Evolutionary conservation across 352 stramenopile genomes (phyloP).

Genomic region (Pythium dissotocum): DNA sequence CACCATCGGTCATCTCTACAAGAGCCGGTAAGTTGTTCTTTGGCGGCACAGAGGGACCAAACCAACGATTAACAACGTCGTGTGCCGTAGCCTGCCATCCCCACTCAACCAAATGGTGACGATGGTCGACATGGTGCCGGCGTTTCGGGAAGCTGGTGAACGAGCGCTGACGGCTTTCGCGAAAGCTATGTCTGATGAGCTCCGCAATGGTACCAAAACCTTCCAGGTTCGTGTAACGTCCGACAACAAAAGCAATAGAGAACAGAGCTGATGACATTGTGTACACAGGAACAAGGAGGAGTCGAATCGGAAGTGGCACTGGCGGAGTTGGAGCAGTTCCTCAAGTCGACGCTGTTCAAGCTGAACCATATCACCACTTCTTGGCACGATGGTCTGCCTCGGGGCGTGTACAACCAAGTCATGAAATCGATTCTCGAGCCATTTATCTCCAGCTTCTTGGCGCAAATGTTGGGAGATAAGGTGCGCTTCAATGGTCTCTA

Average conservation of each 20-base stretch:
- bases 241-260: background rate
- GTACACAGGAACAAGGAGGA: conserved; percentile 17
- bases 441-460: conserved; percentile 55
- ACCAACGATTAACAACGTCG: background rate
- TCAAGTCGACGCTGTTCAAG: conserved; percentile 67
- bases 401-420: conserved; percentile 55
- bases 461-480: conserved; percentile 47
- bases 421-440: conserved; percentile 55
- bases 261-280: background rate
- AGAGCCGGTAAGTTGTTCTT: conserved; percentile 45
- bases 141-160: conserved; percentile 63
- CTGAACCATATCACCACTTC: conserved; percentile 53
- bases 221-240: conserved; percentile 37
- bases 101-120: conserved; percentile 62
- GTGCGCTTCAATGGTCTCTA: conserved; percentile 19
- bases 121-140: conserved; percentile 82
- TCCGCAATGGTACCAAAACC: conserved; percentile 36
- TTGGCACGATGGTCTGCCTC: conserved; percentile 67
- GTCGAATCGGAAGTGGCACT: conserved; percentile 18
- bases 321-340: conserved; percentile 45
- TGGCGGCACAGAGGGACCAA: background rate
- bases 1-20: conserved; percentile 71
- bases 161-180: conserved; percentile 49
- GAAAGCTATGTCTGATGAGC: conserved; percentile 42
- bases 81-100: conserved; percentile 39